These are phyloP conservation scores for Cunninghamia lanceolata DNA, from an alignment of 75 land plant genomes.

Conservation along the genomic window DNA sequence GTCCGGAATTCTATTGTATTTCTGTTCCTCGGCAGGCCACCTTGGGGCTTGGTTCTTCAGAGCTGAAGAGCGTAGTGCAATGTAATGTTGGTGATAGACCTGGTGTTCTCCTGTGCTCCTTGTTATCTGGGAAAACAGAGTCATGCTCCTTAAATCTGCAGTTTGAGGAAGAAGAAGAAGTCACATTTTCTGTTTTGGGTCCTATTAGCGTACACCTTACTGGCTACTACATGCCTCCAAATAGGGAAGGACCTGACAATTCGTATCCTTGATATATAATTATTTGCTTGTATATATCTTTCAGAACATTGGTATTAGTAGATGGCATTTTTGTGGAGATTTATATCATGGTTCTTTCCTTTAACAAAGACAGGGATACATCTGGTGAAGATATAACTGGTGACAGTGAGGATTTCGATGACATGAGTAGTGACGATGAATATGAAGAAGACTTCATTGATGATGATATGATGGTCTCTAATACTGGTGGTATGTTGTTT, in stretches of 20 bases:
- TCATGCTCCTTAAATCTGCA: conserved; percentile 52
- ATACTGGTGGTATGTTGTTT: conserved; percentile 39
- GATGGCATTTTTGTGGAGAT: background rate
- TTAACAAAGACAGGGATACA: conserved; percentile 24
- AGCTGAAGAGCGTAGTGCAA: conserved; percentile 49
- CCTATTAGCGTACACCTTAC: conserved; percentile 70
- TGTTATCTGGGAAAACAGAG: conserved; percentile 53
- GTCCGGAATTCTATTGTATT: background rate
- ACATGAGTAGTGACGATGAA: conserved; percentile 43
- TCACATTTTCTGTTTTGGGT: conserved; percentile 69
- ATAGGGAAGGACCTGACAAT: conserved; percentile 25
- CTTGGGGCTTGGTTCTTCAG: conserved; percentile 29
- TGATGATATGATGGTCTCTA: conserved; percentile 32
- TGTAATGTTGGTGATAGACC: conserved; percentile 66
- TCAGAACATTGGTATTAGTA: background rate
- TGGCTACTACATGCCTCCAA: conserved; percentile 49
- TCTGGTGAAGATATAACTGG: conserved; percentile 58
- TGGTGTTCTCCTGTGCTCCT: conserved; percentile 56
- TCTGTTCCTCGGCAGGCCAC: conserved; percentile 53
- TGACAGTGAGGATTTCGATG: conserved; percentile 40
- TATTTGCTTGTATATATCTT: background rate
- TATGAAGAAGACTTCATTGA: conserved; percentile 30
- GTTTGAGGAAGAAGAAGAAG: conserved; percentile 66
- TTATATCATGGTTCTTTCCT: background rate
- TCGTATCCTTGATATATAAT: conserved; percentile 38